phyloP scores from a whole-genome alignment of 1,139 yeast species.

The Hanseniaspora sp. region DNA sequence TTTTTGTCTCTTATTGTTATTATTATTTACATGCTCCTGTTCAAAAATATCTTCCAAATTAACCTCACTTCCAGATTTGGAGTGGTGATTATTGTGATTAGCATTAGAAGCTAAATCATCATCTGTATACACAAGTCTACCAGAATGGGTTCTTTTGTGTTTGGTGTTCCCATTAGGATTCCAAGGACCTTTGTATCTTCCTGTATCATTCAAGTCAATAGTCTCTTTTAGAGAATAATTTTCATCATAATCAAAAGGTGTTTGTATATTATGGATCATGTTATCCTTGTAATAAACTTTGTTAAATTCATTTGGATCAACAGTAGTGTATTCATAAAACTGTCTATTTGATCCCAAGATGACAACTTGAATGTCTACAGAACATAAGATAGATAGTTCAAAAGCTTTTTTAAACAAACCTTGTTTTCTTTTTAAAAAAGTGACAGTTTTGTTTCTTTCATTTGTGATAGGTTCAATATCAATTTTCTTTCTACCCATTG shows the following conservation, averaged over 20 bases:
- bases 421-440: conserved; percentile 88
- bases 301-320: conserved; percentile 52
- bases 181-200: conserved; percentile 19
- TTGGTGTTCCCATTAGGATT: conserved; percentile 7
- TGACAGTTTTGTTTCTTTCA: conserved; percentile 77
- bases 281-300: conserved; percentile 37
- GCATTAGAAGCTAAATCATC: conserved; percentile 22
- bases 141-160: conserved; percentile 13
- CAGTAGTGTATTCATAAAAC: conserved; percentile 71
- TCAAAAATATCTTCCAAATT: conserved; percentile 17
- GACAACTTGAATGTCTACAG: conserved; percentile 83
- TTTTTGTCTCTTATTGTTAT: neutral
- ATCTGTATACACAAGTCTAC: conserved; percentile 24
- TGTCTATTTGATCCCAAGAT: conserved; percentile 73
- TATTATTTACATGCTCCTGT: neutral
- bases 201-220: conserved; percentile 24
- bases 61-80: conserved; percentile 18
- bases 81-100: conserved; percentile 19
- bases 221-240: conserved; percentile 13
- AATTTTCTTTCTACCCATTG: conserved; percentile 94
- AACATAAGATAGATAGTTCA: conserved; percentile 83
- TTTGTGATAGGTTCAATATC: conserved; percentile 85
- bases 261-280: conserved; percentile 45
- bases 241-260: conserved; percentile 49
- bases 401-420: conserved; percentile 95